Evolutionary conservation across 495 filamentous ascomycete species (phyloP).

Genomic region (Pyronema omphalodes): DNA sequence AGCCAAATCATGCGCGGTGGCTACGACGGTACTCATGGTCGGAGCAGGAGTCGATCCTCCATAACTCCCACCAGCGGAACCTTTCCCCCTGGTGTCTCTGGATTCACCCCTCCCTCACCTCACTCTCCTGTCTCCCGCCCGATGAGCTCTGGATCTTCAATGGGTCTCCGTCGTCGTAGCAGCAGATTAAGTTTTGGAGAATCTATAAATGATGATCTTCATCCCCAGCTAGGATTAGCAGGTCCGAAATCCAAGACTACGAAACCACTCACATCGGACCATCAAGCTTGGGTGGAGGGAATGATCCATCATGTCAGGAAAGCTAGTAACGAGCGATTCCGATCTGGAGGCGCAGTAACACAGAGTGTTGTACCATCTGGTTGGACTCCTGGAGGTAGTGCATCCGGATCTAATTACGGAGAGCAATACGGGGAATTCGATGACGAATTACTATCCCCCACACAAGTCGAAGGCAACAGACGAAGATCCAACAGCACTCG

Average conservation of each 20-base stretch:
- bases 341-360: not conserved
- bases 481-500: not conserved
- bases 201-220: constrained; percentile 9
- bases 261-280: constrained; percentile 42
- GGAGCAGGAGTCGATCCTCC: constrained; percentile 2
- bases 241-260: constrained; percentile 40
- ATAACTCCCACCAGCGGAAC: constrained; percentile 8
- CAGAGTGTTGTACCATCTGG: not conserved
- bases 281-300: constrained; percentile 51
- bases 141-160: constrained; percentile 11
- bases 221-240: constrained; percentile 35
- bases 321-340: not conserved
- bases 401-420: not conserved
- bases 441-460: not conserved
- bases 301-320: constrained; percentile 48
- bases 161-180: constrained; percentile 13
- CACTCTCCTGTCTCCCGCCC: constrained; percentile 14
- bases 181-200: constrained; percentile 17
- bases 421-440: not conserved
- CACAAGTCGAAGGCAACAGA: not conserved
- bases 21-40: constrained; percentile 13
- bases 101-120: constrained; percentile 23
- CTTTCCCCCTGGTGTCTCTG: constrained; percentile 2
- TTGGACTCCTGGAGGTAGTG: not conserved
- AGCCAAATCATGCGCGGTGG: constrained; percentile 15